Percentiles rank a stretch among this genome's conserved stretches.
phyloP scores from a whole-genome alignment of 306 rosid genomes.

The Argentina anserina region DNA sequence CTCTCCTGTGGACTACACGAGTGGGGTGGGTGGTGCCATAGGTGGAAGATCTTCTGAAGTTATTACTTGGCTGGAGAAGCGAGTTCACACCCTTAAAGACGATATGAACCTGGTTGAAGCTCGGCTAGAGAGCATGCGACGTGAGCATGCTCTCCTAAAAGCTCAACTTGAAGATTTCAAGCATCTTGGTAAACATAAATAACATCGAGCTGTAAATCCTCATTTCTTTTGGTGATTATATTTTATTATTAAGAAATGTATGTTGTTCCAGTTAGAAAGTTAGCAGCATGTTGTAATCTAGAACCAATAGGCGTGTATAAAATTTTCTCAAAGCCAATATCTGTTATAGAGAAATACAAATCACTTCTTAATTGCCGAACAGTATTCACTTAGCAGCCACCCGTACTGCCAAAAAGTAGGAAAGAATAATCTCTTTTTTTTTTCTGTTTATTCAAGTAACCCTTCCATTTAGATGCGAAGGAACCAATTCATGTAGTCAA shows the following conservation, averaged over 20 bases:
- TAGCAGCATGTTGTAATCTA: not conserved
- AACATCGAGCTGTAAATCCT: slow-evolving; percentile 14
- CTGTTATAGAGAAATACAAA: too few relatives aligned
- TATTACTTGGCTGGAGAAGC: slow-evolving; percentile 77
- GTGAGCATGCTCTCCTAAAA: slow-evolving; percentile 66
- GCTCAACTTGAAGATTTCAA: slow-evolving; percentile 60
- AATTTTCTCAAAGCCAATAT: not conserved
- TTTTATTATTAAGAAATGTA: not conserved
- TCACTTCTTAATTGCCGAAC: too few relatives aligned
- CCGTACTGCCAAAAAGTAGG: too few relatives aligned
- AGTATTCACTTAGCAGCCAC: too few relatives aligned
- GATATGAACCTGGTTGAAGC: slow-evolving; percentile 88
- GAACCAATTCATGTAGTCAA: too few relatives aligned
- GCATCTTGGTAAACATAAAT: slow-evolving; percentile 29
- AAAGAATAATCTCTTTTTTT: too few relatives aligned
- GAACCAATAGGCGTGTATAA: not conserved
- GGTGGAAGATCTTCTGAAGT: slow-evolving; percentile 51
- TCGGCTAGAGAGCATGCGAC: slow-evolving; percentile 77
- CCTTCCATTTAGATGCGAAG: too few relatives aligned
- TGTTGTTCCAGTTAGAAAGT: not conserved
- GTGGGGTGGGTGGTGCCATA: slow-evolving; percentile 36
- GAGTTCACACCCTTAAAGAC: slow-evolving; percentile 79
- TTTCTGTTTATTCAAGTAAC: too few relatives aligned
- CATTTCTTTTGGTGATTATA: not conserved
- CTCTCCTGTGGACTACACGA: slow-evolving; percentile 44